Conservation (phyloP, 202 grass and related monocot species). For the Saccharum hybrid region DNA sequence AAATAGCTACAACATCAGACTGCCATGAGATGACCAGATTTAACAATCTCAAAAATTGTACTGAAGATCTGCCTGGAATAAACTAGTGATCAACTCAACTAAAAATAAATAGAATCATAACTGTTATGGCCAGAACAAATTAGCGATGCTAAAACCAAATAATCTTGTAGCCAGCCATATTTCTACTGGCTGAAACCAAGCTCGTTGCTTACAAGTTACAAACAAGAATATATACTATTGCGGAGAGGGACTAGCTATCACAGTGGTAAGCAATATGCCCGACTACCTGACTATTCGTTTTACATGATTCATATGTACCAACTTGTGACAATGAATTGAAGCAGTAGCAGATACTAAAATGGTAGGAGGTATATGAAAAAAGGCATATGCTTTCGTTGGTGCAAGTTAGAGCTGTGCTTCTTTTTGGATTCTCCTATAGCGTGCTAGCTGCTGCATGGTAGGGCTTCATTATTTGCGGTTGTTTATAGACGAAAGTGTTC, state of each 20-base stretch:
- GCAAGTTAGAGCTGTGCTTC: conserved; percentile 39
- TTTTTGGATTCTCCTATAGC: conserved; percentile 27
- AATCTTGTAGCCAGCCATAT: neutral
- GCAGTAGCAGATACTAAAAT: conserved; percentile 36
- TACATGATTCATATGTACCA: conserved; percentile 15
- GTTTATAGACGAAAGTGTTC: conserved; percentile 41
- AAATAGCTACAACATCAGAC: neutral
- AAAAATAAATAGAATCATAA: neutral
- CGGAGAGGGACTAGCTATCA: neutral
- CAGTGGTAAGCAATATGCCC: neutral
- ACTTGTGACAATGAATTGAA: conserved; percentile 28
- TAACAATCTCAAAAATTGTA: conserved; percentile 3
- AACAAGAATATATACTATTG: neutral
- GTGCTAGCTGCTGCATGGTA: conserved; percentile 34
- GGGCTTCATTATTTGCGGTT: conserved; percentile 41
- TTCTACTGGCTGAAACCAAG: neutral
- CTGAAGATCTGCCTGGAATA: neutral
- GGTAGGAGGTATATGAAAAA: conserved; percentile 28
- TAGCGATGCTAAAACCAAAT: neutral
- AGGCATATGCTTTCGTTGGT: conserved; percentile 45
- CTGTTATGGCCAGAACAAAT: neutral
- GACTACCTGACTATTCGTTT: conserved; percentile 6
- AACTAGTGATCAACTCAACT: neutral
- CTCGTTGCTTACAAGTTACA: neutral
- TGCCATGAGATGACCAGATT: neutral